Base-by-base conservation (phyloP, 1,284 basidiomycete genomes). In the Heterobasidion occidentale region DNA sequence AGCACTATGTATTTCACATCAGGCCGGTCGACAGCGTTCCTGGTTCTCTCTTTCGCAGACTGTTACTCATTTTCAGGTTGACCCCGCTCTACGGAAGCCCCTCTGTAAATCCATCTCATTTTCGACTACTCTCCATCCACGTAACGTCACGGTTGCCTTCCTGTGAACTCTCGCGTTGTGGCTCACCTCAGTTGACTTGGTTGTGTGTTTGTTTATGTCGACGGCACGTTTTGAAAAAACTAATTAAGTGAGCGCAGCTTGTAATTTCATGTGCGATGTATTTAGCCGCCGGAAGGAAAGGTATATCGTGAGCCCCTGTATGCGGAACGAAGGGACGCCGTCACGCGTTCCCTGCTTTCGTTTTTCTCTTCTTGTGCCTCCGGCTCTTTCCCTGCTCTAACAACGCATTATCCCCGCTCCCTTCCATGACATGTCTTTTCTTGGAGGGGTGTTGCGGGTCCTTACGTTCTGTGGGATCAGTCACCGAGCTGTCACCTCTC, bases 31-130 rank as follows among this genome's bases (percentile, higher is more conserved):
- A 6, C 27, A 27, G 27, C 27, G 27, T 27, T 27, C 27, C 27
- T 27, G 27, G 27, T 42, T n/a, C n/a, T 42, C 38, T 42, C 38
- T 42, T 42, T n/a, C 12, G n/a, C 38, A 42, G 11, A 12, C 38
- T 42, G 12, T 55, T 60, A 60, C 59, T 60, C 59, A 60, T 60
- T 36, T 53, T 55, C 50, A 55, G 59, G 46, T 55, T 58, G 54
- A 49, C 56, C 52, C 50, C 56, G 15, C 17, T 44, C 20, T 46
- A 44, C 50, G 53, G 51, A 52, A 35, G 48, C n/a, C 44, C 46
- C 49, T 55, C 49, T 20, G 47, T 34, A 52, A 49, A 52, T 50
- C 52, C 55, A 59, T 60, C 56, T 44, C 56, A 53, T 56, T 55
- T 56, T 48, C 50, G 55, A 52, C 20, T 55, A 61, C 56, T 42